Percentiles rank a stretch among this genome's conserved stretches.
Conservation (phyloP, 2,329 filamentous ascomycete species). For the Beauveria pseudobassiana region DNA sequence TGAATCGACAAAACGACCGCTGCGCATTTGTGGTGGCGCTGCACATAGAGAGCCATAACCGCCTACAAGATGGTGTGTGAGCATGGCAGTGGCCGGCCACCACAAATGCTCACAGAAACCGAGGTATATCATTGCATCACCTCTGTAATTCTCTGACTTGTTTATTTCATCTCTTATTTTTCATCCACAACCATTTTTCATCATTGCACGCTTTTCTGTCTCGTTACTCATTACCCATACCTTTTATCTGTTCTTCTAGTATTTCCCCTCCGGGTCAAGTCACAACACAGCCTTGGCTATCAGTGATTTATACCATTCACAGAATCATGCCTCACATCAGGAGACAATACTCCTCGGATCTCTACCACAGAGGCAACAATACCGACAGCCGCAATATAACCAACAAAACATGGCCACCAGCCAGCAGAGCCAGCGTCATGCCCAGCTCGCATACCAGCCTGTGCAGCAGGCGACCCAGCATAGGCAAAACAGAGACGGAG, state of each 20-base stretch:
- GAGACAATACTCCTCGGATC: not conserved
- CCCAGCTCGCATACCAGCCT: not conserved
- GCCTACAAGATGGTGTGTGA: not conserved
- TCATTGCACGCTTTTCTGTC: not conserved
- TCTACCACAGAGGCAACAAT: not conserved
- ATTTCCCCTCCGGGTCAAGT: not conserved
- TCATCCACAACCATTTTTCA: not conserved
- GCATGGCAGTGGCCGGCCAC: not conserved
- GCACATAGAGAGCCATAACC: not conserved
- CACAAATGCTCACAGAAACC: not conserved
- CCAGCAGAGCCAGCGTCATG: not conserved
- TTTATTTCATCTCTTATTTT: not conserved
- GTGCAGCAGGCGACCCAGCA: not conserved
- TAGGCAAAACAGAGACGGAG: not conserved
- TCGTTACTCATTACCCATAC: not conserved
- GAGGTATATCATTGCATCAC: not conserved
- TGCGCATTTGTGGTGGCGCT: constrained; percentile 1
- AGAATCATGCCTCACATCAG: not conserved
- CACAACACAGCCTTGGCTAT: not conserved
- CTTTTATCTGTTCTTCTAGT: not conserved
- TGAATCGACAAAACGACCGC: not conserved
- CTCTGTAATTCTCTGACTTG: not conserved
- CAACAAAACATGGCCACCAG: not conserved
- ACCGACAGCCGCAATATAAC: not conserved
- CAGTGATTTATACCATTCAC: no score